Evolutionary conservation across 768 basidiomycete species (phyloP).

Genomic region (Tylopilus plumbeoviolaceoides): DNA sequence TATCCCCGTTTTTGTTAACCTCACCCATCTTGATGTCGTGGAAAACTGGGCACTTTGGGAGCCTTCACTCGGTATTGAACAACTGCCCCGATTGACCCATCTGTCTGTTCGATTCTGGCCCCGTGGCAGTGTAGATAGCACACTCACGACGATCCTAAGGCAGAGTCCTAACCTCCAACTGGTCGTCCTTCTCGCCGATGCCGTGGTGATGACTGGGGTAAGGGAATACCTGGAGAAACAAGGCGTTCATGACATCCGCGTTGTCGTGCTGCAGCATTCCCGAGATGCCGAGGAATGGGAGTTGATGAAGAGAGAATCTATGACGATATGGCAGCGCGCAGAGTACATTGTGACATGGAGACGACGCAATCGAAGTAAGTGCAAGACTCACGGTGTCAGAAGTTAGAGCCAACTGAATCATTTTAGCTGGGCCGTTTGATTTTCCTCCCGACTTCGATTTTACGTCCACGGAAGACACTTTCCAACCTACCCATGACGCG

Average conservation of each 20-base stretch:
- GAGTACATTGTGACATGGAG: conserved; percentile 13
- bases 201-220: background rate
- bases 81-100: conserved; percentile 9
- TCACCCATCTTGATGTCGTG: conserved; percentile 21
- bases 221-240: conserved; percentile 9
- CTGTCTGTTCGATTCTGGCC: conserved; percentile 16
- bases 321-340: conserved; percentile 15
- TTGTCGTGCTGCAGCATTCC: conserved; percentile 14
- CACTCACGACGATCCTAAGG: conserved; percentile 3
- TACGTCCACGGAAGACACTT: background rate
- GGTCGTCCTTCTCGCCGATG: conserved; percentile 10
- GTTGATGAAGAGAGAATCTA: conserved; percentile 2
- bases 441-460: conserved; percentile 2
- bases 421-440: conserved; percentile 12
- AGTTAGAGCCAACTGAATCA: background rate
- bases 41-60: conserved; percentile 18
- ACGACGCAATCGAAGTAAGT: conserved; percentile 6
- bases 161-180: conserved; percentile 5
- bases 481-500: background rate
- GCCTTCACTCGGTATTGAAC: conserved; percentile 16
- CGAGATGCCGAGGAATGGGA: conserved; percentile 15
- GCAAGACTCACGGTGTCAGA: too few species aligned
- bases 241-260: conserved; percentile 6
- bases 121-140: conserved; percentile 5
- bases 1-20: conserved; percentile 10